These are phyloP conservation scores for Hypoxylon rickii DNA, from an alignment of 495 filamentous ascomycete genomes.

Conservation along the genomic window DNA sequence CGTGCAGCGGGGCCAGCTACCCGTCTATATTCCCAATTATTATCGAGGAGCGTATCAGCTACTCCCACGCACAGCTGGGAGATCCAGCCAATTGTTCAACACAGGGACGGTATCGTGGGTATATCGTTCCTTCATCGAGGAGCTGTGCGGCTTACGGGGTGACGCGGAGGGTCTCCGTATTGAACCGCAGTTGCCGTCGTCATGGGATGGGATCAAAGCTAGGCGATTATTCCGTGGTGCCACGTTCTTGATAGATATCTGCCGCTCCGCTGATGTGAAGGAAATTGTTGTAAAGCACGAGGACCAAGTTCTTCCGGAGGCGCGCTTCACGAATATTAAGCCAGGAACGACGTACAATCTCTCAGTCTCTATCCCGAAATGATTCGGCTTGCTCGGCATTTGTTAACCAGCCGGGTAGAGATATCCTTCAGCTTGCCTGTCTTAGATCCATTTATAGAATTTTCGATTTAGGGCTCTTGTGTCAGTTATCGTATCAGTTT, in stretches of 20 bases:
- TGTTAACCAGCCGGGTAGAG: neutral
- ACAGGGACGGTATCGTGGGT: conserved; percentile 61
- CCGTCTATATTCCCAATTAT: conserved; percentile 62
- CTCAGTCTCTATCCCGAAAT: conserved; percentile 43
- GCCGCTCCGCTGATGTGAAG: conserved; percentile 44
- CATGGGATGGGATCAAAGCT: conserved; percentile 54
- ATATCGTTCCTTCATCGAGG: conserved; percentile 59
- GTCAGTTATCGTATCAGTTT: no score
- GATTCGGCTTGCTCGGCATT: neutral
- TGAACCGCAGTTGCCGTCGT: conserved; percentile 53
- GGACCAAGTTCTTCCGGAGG: conserved; percentile 41
- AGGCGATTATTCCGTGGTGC: conserved; percentile 55
- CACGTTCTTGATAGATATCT: conserved; percentile 53
- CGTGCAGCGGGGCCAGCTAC: conserved; percentile 57
- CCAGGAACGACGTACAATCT: conserved; percentile 47
- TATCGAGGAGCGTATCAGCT: conserved; percentile 57
- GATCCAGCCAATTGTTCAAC: conserved; percentile 61
- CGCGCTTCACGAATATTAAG: conserved; percentile 45
- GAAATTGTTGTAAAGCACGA: conserved; percentile 46
- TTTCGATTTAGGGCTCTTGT: no score
- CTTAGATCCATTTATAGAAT: no score
- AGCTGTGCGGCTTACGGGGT: conserved; percentile 57
- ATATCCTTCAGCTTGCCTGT: no score
- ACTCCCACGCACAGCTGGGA: conserved; percentile 57
- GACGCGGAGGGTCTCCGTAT: conserved; percentile 51